phyloP scores from a whole-genome alignment of 768 basidiomycete species.

The Phanerodontia chrysosporium region DNA sequence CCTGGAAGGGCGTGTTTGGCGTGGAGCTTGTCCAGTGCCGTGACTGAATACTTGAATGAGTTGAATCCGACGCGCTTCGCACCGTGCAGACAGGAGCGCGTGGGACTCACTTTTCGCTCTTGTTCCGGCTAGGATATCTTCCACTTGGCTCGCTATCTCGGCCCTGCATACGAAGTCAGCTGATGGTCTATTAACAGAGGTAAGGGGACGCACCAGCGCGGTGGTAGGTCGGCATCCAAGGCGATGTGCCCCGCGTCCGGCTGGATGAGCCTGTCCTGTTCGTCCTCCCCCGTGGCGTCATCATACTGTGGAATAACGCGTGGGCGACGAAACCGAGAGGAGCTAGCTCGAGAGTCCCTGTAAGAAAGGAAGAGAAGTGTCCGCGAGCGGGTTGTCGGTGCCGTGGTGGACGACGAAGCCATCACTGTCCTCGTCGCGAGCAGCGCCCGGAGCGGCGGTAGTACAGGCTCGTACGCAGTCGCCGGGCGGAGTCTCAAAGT shows the following conservation, averaged over 20 bases:
- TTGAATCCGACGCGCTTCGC: constrained; percentile 8
- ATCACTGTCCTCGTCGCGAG: constrained; percentile 14
- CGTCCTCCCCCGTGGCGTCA: constrained; percentile 52
- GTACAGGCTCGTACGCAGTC: constrained; percentile 3
- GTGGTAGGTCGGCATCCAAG: constrained; percentile 64
- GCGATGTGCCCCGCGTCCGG: constrained; percentile 45
- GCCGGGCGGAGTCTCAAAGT: constrained; percentile 1
- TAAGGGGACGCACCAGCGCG: constrained; percentile 64
- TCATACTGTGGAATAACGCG: constrained; percentile 37
- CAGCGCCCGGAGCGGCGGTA: constrained; percentile 8
- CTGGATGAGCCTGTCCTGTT: constrained; percentile 63
- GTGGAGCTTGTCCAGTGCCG: constrained; percentile 89
- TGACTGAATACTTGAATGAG: constrained; percentile 39
- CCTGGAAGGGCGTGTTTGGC: constrained; percentile 95
- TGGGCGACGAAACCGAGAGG: constrained; percentile 34
- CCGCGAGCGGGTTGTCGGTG: constrained; percentile 71
- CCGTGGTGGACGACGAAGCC: constrained; percentile 28
- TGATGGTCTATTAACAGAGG: constrained; percentile 14
- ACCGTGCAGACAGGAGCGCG: not conserved
- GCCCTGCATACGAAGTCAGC: constrained; percentile 54
- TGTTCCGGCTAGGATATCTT: constrained; percentile 65
- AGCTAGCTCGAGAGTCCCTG: constrained; percentile 68
- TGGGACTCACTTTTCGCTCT: constrained; percentile 71
- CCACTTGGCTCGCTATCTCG: constrained; percentile 86
- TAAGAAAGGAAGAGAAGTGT: constrained; percentile 93